Evolutionary conservation across 176 grass and related monocot species (phyloP), one percentile per base, ranked within the genome.

Genomic region (Puya raimondii): DNA sequence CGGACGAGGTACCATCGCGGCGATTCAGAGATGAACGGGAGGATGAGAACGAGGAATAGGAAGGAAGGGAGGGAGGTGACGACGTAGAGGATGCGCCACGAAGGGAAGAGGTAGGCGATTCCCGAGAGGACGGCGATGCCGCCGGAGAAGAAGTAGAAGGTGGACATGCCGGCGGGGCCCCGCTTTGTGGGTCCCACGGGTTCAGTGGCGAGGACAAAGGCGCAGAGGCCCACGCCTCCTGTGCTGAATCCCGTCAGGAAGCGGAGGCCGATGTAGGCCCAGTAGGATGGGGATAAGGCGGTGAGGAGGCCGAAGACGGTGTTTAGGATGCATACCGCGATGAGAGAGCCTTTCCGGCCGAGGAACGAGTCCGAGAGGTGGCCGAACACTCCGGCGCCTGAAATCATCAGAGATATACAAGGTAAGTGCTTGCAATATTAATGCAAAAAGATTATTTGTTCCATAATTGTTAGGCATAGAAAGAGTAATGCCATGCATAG

Each of bases 1-100:
- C 89, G 88, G 25, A 97, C 89, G 81, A 97, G 84, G 80, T 83
- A 97, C 94, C 89, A 97, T 2, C 89, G 57, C 0, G 94, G 94
- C 0, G 94, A 90, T 77, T 97, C 89, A 5, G 89, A 88, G 22
- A 90, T 68, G 80, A 97, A 84, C 0, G 89, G 86, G 23, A 90
- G 51, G 50, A 92, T 63, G 47, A 72, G 50, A 66, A 81, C 14
- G 22, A 83, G 67, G 81, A 88, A 86, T 10, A 63, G 56, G 64
- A 92, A 50, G 0, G 94, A 90, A 0, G 94, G 89, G 1, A 92
- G 12, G 23, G 89, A 92, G 12, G 89, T 92, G 68, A 85, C 74
- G 59, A 85, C 79, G 66, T 97, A 97, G 54, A 92, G 89, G 11
- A 48, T 0, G 47, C 93, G 79, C 93, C 84, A 97, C 2, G 94